Evolutionary conservation across 2,329 filamentous ascomycete species (phyloP).

Genomic region (Aureobasidium sp.): DNA sequence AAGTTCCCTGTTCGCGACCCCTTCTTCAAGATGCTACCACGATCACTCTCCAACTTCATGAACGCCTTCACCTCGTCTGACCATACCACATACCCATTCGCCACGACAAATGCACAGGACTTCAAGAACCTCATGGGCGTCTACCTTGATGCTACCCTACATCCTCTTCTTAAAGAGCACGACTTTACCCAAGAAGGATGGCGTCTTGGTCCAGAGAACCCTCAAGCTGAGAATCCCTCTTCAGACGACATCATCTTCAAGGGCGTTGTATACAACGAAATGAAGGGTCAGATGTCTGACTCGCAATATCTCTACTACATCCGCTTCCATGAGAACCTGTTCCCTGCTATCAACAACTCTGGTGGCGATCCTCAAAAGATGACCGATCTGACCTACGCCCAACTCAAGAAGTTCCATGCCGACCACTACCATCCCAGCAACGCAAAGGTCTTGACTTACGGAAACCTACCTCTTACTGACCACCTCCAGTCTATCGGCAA

Average conservation of each 20-base stretch:
- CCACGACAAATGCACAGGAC: slow-evolving; percentile 90
- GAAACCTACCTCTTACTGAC: slow-evolving; percentile 75
- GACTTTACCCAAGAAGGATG: slow-evolving; percentile 97
- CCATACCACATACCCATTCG: slow-evolving; percentile 96
- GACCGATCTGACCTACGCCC: slow-evolving; percentile 85
- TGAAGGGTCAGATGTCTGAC: slow-evolving; percentile 99
- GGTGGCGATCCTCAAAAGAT: slow-evolving; percentile 95
- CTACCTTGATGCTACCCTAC: slow-evolving; percentile 88
- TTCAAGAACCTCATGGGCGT: slow-evolving; percentile 95
- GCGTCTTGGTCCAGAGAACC: slow-evolving; percentile 90
- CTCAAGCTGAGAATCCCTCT: slow-evolving; percentile 37
- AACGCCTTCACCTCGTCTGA: slow-evolving; percentile 96
- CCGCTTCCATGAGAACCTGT: slow-evolving; percentile 86
- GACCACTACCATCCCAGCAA: slow-evolving; percentile 97
- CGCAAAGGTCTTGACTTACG: slow-evolving; percentile 91
- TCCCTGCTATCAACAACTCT: slow-evolving; percentile 91
- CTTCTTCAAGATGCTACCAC: slow-evolving; percentile 99
- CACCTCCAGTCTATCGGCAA: slow-evolving; percentile 73
- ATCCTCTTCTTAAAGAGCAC: slow-evolving; percentile 78
- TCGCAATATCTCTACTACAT: slow-evolving; percentile 95
- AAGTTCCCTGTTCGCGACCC: slow-evolving; percentile 98
- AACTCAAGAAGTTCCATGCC: slow-evolving; percentile 79
- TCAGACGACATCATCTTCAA: slow-evolving; percentile 79
- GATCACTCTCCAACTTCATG: slow-evolving; percentile 99
- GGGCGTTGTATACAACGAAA: slow-evolving; percentile 97